A percentile compares a stretch with the other conserved stretches of the same genome.
Conservation (phyloP, 305 asterid genomes). For the Fraxinus nigra region DNA sequence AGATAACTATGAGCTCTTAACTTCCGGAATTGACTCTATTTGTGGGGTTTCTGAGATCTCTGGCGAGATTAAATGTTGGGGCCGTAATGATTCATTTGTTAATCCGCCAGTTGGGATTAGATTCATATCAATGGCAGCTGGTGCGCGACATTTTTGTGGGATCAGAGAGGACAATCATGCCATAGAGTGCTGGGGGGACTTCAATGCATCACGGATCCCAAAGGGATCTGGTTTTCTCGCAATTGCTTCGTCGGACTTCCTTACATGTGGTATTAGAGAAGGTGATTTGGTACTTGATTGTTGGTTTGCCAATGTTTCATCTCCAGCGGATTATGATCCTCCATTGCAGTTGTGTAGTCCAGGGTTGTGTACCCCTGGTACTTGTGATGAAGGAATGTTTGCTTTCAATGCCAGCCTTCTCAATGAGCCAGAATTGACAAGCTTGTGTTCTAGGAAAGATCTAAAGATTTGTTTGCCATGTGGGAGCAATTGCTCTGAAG, state of each 20-base stretch:
- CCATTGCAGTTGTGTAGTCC: conserved; percentile 96
- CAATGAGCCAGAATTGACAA: conserved; percentile 79
- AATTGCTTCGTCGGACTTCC: conserved; percentile 64
- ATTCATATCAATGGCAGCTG: conserved; percentile 66
- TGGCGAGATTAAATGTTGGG: conserved; percentile 79
- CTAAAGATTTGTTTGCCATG: conserved; percentile 82
- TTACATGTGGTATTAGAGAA: conserved; percentile 84
- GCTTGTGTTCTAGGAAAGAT: conserved; percentile 75
- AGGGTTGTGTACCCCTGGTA: conserved; percentile 60
- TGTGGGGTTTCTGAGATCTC: conserved; percentile 64
- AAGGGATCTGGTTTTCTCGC: conserved; percentile 80
- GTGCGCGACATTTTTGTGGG: conserved; percentile 76
- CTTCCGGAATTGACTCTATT: conserved; percentile 59
- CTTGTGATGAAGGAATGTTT: conserved; percentile 63
- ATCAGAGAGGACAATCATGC: conserved; percentile 80
- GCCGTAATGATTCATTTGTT: conserved; percentile 34
- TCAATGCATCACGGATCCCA: conserved; percentile 66
- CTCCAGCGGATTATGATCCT: conserved; percentile 57
- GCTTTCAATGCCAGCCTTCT: conserved; percentile 88
- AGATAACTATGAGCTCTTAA: conserved; percentile 37
- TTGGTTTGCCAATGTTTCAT: conserved; percentile 55
- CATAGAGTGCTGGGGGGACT: conserved; percentile 87
- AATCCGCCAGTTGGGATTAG: conserved; percentile 48
- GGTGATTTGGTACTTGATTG: conserved; percentile 86
- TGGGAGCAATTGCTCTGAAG: conserved; percentile 71